Conservation (phyloP, 768 basidiomycete genomes). For the Mycena indigotica region DNA sequence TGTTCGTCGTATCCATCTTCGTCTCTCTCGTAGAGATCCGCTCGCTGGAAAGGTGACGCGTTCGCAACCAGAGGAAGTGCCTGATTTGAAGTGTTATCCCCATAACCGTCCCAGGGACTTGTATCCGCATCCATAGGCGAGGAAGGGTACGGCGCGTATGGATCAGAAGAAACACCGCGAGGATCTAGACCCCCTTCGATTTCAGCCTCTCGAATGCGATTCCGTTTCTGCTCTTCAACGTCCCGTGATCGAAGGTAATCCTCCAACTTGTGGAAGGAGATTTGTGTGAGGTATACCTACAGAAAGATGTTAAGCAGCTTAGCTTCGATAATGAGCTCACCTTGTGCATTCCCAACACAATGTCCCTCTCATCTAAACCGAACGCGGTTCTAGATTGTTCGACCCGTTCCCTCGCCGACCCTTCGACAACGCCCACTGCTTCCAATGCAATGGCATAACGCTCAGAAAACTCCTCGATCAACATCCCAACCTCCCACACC, state of each 20-base stretch:
- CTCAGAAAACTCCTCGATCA: constrained; percentile 82
- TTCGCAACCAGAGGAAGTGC: constrained; percentile 83
- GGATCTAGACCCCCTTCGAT: constrained; percentile 68
- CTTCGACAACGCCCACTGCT: constrained; percentile 58
- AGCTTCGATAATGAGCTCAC: constrained; percentile 38
- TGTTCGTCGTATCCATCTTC: constrained; percentile 80
- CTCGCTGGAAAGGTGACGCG: constrained; percentile 81
- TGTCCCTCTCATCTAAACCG: constrained; percentile 64
- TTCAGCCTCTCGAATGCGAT: constrained; percentile 74
- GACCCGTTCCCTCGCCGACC: constrained; percentile 59
- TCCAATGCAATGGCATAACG: constrained; percentile 75
- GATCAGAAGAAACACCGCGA: constrained; percentile 55
- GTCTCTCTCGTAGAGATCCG: constrained; percentile 70
- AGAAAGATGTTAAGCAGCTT: not conserved
- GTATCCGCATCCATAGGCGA: constrained; percentile 49
- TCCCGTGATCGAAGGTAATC: constrained; percentile 83
- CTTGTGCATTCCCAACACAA: constrained; percentile 83
- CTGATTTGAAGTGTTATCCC: constrained; percentile 64
- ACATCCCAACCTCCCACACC: constrained; percentile 84
- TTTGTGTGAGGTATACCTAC: constrained; percentile 87
- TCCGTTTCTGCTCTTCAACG: constrained; percentile 83
- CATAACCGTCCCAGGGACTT: constrained; percentile 42
- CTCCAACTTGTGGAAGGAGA: constrained; percentile 85
- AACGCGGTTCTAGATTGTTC: constrained; percentile 60
- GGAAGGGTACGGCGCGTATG: constrained; percentile 75